A percentile compares a stretch with the other conserved stretches of the same genome.
Evolutionary conservation across 805 yeast genomes (phyloP).

Genomic region (Zygoascus bituminiphila): DNA sequence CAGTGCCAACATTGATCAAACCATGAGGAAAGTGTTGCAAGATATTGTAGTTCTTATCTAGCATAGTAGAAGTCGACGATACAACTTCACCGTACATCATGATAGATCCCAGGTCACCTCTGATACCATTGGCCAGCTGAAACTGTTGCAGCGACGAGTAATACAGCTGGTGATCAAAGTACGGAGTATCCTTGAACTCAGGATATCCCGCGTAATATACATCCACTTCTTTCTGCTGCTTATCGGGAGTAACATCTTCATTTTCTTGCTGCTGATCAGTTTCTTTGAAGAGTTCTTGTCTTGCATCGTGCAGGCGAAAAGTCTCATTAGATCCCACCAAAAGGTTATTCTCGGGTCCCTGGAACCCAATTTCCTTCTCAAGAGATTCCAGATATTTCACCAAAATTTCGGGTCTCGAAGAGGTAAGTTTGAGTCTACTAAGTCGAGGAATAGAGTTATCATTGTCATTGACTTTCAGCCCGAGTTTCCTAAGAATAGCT

Average conservation of each 20-base stretch:
- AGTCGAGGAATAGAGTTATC: constrained; percentile 49
- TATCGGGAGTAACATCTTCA: constrained; percentile 9
- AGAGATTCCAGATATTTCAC: constrained; percentile 29
- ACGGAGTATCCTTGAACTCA: constrained; percentile 50
- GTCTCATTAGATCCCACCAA: constrained; percentile 50
- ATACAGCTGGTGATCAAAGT: constrained; percentile 57
- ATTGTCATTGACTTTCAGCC: constrained; percentile 56
- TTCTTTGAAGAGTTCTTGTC: not conserved
- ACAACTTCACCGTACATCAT: constrained; percentile 80
- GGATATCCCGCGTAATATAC: constrained; percentile 43
- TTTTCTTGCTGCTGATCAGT: not conserved
- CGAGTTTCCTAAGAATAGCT: constrained; percentile 49
- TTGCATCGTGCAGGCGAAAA: constrained; percentile 28
- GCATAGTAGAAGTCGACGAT: constrained; percentile 73
- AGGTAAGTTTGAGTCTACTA: constrained; percentile 55
- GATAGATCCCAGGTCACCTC: constrained; percentile 44
- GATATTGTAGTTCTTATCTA: constrained; percentile 62
- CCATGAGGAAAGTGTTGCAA: constrained; percentile 63
- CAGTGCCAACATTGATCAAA: constrained; percentile 56
- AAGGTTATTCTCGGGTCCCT: constrained; percentile 28
- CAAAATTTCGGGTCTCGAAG: constrained; percentile 31
- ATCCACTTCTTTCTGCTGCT: constrained; percentile 48
- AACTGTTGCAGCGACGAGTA: constrained; percentile 35
- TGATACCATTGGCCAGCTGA: constrained; percentile 19
- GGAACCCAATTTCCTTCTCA: constrained; percentile 30